Evolutionary conservation across 1,284 basidiomycete genomes (phyloP).

Genomic region (Taiwanofungus camphoratus): DNA sequence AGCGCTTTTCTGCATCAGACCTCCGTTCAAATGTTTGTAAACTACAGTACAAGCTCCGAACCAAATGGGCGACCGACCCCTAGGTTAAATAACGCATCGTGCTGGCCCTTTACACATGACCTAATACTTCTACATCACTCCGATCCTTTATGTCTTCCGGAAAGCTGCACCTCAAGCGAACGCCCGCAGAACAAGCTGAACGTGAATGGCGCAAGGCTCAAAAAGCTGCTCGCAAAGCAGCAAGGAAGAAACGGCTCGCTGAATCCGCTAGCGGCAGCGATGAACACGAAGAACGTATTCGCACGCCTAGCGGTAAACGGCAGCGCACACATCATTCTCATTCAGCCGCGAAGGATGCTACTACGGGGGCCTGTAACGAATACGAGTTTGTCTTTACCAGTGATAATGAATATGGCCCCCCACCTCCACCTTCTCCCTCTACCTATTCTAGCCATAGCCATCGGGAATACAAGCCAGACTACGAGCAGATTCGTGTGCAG

Average conservation of each 20-base stretch:
- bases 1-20: no score
- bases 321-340: constrained; percentile 10
- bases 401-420: constrained; percentile 24
- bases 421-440: constrained; percentile 17
- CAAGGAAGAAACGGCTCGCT: constrained; percentile 24
- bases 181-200: constrained; percentile 60
- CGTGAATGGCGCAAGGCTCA: constrained; percentile 45
- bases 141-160: constrained; percentile 23
- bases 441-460: no score
- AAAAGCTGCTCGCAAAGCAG: constrained; percentile 36
- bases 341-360: background rate
- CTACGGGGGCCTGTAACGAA: background rate
- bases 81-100: no score
- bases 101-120: no score
- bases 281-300: constrained; percentile 3
- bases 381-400: constrained; percentile 12
- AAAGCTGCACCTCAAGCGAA: constrained; percentile 67
- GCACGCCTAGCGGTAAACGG: constrained; percentile 10
- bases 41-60: no score
- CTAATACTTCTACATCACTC: background rate
- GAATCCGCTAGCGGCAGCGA: constrained; percentile 5
- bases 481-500: constrained; percentile 45
- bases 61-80: no score
- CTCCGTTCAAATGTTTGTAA: no score
- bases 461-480: constrained; percentile 35